These are phyloP conservation scores for Mucor saturninus DNA, from an alignment of 371 early-diverging fungal species.

Conservation along the genomic window DNA sequence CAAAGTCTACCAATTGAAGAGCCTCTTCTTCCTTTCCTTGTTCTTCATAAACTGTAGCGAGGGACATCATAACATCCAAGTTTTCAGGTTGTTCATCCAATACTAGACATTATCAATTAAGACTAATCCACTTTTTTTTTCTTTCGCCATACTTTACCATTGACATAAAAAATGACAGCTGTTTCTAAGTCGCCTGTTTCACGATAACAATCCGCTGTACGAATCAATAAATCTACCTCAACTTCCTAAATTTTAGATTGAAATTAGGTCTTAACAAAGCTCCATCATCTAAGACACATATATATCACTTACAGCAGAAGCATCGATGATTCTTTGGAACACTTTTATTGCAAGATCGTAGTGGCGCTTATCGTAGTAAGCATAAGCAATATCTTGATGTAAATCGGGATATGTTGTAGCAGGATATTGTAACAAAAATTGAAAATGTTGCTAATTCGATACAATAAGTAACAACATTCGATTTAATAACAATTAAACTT, in stretches of 20 bases:
- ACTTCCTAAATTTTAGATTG: conserved; percentile 36
- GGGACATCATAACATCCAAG: conserved; percentile 74
- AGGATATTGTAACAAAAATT: conserved; percentile 58
- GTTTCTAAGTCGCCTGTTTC: conserved; percentile 69
- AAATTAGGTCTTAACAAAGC: background rate
- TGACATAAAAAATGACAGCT: conserved; percentile 65
- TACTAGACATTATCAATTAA: conserved; percentile 23
- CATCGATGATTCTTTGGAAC: conserved; percentile 62
- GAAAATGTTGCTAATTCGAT: conserved; percentile 66
- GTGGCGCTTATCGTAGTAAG: conserved; percentile 74
- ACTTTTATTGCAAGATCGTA: conserved; percentile 69
- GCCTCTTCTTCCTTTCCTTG: conserved; percentile 80
- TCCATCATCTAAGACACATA: no score
- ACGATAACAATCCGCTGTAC: conserved; percentile 72
- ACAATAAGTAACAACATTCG: no score
- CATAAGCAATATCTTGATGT: conserved; percentile 82
- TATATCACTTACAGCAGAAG: conserved; percentile 50
- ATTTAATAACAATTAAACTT: conserved; percentile 13
- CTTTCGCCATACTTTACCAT: conserved; percentile 31
- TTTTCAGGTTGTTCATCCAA: conserved; percentile 65
- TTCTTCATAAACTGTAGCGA: conserved; percentile 86
- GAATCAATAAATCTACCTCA: conserved; percentile 53
- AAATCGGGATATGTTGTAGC: conserved; percentile 74
- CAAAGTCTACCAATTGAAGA: conserved; percentile 62
- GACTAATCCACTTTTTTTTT: background rate